Evolutionary conservation across 768 basidiomycete species (phyloP), one percentile per base, ranked within the genome.

Genomic region (Lentinula raphanica): DNA sequence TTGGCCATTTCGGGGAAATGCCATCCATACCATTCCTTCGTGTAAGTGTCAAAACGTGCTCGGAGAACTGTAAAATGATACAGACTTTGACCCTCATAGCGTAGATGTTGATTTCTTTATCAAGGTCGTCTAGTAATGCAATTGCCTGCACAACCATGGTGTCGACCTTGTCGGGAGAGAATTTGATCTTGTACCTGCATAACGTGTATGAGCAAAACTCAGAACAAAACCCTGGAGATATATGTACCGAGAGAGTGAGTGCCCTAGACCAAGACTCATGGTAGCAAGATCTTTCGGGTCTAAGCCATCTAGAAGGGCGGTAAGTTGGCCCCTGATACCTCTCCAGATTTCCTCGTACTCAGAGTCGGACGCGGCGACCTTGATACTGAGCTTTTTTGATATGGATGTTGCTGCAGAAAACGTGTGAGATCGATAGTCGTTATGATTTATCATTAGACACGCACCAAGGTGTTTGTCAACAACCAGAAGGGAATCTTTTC

Each of bases 1-100:
- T 98, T 98, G 59, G 88, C 90, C 89, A 99, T 92, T 74, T 99
- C 97, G 4, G 97, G 97, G 82, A 99, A 99, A 77, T 99, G 97
- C 97, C 97, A 99, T 36, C 97, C 97, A 66, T 99, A 99, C 97
- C 97, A 99, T 83, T 99, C 97, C 96, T 97, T 65, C 4, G 48
- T 36, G 56, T 53, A 53, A 15, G 50, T 15, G 27, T 17, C 21
- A 35, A 38, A 42, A 54, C 12, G 23, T n/a, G 28, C 27, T 48
- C 51, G 59, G 32, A 23, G 32, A n/a, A 35, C 31, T 25, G 25
- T 42, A 15, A 48, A 25, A 15, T 12, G 19, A 23, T 45, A 58
- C 80, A 32, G 58, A 95, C 95, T 83, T 99, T 99, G 46, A 96
- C 93, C 67, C 97, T 85, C 97, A 99, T 99, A 13, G 95, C 84